Evolutionary conservation across 129 eudicot genomes (phyloP).

Genomic region (Lactuca sativa): DNA sequence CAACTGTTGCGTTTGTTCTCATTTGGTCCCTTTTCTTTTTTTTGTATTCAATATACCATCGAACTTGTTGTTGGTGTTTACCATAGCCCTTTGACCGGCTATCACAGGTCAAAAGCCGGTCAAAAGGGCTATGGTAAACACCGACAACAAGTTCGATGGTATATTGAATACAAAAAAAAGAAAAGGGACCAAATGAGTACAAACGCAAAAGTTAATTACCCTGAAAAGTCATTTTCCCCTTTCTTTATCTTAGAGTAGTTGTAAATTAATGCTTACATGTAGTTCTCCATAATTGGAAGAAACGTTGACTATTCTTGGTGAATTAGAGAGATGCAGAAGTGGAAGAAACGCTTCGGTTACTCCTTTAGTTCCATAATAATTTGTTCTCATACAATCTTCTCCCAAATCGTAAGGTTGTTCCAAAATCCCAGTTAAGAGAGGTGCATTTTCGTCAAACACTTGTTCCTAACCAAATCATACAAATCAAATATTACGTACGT

Average conservation of each 20-base stretch:
- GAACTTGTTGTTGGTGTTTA: no score
- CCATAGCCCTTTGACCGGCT: no score
- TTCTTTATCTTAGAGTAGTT: neutral
- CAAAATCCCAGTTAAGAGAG: neutral
- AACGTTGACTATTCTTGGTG: conserved; percentile 27
- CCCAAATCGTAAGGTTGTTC: conserved; percentile 15
- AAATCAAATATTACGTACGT: neutral
- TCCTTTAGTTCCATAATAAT: conserved; percentile 28
- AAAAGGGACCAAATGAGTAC: no score
- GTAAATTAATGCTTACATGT: conserved; percentile 10
- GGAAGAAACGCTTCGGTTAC: conserved; percentile 27
- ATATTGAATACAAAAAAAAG: no score
- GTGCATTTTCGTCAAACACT: conserved; percentile 2
- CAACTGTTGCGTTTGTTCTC: no score
- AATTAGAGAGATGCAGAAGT: conserved; percentile 20
- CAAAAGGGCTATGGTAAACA: no score
- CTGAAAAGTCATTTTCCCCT: no score
- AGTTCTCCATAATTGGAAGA: conserved; percentile 16
- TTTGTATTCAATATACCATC: no score
- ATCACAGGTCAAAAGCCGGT: no score
- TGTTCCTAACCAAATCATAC: neutral
- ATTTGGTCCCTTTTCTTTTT: no score
- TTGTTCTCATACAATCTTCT: conserved; percentile 20
- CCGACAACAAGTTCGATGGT: no score
- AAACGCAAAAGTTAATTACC: no score